Conservation (phyloP, 1,284 basidiomycete species). For the Puccinia coronata region DNA sequence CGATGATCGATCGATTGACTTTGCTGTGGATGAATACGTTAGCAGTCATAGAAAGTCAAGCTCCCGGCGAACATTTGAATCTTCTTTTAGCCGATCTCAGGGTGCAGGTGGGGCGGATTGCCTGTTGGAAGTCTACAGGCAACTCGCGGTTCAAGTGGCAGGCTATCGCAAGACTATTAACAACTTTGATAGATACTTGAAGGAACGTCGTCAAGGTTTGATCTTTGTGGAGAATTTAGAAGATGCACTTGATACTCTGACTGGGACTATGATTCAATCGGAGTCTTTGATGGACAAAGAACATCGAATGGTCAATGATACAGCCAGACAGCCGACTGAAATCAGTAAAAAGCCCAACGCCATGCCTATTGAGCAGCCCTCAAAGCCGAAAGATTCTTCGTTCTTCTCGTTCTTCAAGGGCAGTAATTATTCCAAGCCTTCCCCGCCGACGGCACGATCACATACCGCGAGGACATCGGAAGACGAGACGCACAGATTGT, state of each 20-base stretch:
- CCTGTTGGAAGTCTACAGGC: conserved; percentile 52
- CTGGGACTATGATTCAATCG: neutral
- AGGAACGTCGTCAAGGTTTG: conserved; percentile 82
- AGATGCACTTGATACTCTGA: conserved; percentile 69
- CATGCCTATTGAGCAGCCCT: conserved; percentile 20
- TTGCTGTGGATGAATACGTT: conserved; percentile 69
- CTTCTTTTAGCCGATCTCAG: conserved; percentile 29
- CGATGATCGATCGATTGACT: conserved; percentile 77
- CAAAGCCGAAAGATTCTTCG: conserved; percentile 39
- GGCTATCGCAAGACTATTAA: conserved; percentile 72
- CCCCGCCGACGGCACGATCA: conserved; percentile 65
- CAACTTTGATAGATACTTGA: conserved; percentile 78
- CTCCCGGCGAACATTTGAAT: conserved; percentile 65
- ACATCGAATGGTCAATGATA: neutral
- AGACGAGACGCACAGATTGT: neutral
- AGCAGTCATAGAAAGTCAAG: conserved; percentile 61
- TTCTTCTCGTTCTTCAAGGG: conserved; percentile 40
- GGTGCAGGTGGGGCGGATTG: neutral
- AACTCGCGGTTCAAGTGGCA: conserved; percentile 65
- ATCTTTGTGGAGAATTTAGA: conserved; percentile 89
- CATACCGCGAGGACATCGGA: conserved; percentile 65
- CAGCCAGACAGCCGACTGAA: neutral
- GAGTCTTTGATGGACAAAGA: conserved; percentile 10
- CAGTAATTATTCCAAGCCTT: conserved; percentile 38
- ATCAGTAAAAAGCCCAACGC: conserved; percentile 24